A percentile compares a stretch with the other conserved stretches of the same genome.
Evolutionary conservation across 805 yeast genomes (phyloP).

Genomic region (Zygotorulaspora danielsina): DNA sequence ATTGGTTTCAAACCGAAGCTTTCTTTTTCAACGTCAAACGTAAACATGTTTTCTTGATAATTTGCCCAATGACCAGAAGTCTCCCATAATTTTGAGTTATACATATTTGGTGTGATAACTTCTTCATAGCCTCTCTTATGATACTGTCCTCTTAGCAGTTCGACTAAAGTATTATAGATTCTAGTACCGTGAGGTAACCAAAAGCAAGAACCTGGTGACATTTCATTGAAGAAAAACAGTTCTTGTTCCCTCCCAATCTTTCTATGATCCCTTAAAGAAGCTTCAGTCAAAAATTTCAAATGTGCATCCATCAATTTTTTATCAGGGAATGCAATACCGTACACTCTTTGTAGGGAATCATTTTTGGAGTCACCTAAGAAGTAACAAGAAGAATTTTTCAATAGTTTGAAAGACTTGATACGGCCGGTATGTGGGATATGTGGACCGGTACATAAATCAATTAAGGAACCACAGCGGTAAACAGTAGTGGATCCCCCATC

Average conservation of each 20-base stretch:
- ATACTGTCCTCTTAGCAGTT: conserved; percentile 77
- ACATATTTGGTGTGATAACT: conserved; percentile 99
- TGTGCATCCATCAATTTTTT: conserved; percentile 94
- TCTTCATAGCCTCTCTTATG: conserved; percentile 94
- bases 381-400: conserved; percentile 94
- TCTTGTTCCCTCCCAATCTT: conserved; percentile 96
- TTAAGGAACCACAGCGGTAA: conserved; percentile 95
- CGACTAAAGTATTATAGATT: conserved; percentile 84
- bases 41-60: conserved; percentile 95
- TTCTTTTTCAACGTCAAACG: conserved; percentile 96
- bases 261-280: conserved; percentile 93
- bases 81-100: conserved; percentile 95
- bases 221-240: conserved; percentile 87
- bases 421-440: conserved; percentile 97
- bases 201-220: conserved; percentile 97
- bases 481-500: conserved; percentile 96
- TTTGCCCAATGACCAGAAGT: conserved; percentile 98
- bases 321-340: conserved; percentile 98
- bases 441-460: conserved; percentile 96
- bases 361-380: conserved; percentile 89
- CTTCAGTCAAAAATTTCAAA: conserved; percentile 90
- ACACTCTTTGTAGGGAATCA: conserved; percentile 94
- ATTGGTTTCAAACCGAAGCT: conserved; percentile 90
- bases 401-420: conserved; percentile 87
- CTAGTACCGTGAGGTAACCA: conserved; percentile 99